These are phyloP conservation scores for Cicer pinnatifidum DNA, from an alignment of 306 rosid genomes.

Conservation along the genomic window DNA sequence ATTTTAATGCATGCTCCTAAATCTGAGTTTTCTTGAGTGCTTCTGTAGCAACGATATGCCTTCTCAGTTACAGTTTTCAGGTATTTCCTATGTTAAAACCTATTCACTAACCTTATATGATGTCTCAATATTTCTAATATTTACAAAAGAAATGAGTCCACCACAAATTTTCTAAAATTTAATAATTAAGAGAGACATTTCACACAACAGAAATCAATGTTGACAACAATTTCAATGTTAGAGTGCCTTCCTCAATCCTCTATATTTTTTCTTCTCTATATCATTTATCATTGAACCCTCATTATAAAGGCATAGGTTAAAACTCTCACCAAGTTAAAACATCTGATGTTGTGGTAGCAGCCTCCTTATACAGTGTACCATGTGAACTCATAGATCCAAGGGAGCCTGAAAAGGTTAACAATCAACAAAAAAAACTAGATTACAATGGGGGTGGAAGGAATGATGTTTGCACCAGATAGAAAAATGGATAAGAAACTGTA, in stretches of 20 bases:
- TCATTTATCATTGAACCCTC: slow-evolving; percentile 13
- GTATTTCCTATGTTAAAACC: slow-evolving; percentile 11
- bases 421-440: slow-evolving; percentile 7
- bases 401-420: slow-evolving; percentile 62
- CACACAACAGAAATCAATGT: slow-evolving; percentile 23
- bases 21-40: slow-evolving; percentile 11
- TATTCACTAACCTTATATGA: not conserved
- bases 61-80: slow-evolving; percentile 14
- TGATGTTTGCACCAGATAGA: not conserved
- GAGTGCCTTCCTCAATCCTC: slow-evolving; percentile 22
- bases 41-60: slow-evolving; percentile 4
- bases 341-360: slow-evolving; percentile 53
- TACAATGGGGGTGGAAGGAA: slow-evolving; percentile 18
- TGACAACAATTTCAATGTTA: slow-evolving; percentile 17
- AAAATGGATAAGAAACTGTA: slow-evolving; percentile 16
- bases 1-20: slow-evolving; percentile 20
- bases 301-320: slow-evolving; percentile 16
- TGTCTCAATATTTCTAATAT: slow-evolving; percentile 23
- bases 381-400: slow-evolving; percentile 84
- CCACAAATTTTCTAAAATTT: slow-evolving; percentile 23
- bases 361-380: slow-evolving; percentile 71
- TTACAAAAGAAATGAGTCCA: slow-evolving; percentile 33
- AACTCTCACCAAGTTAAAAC: slow-evolving; percentile 74
- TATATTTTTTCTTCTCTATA: not conserved
- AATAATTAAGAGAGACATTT: slow-evolving; percentile 25